Conservation (phyloP, 208 protist genomes). For the Wallacemonas collosoma region DNA sequence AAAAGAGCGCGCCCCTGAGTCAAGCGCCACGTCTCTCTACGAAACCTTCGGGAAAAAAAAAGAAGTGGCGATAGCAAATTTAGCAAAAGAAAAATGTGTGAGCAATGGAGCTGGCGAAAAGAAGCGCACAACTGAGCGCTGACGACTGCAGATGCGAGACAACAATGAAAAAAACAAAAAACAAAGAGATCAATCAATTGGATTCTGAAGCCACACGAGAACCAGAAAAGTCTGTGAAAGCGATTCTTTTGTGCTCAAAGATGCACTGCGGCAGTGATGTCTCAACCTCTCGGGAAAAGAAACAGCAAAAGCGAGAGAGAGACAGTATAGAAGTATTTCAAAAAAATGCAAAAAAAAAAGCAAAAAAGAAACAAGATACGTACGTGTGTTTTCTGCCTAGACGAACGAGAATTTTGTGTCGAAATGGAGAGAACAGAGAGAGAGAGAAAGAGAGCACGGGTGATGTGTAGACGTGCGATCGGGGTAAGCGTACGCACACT, state of each 20-base stretch:
- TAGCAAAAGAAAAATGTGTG: too few species aligned
- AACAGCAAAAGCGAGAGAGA: background rate
- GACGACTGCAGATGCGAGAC: too few species aligned
- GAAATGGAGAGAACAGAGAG: background rate
- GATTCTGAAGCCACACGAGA: background rate
- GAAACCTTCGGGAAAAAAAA: background rate
- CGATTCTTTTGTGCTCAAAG: too few species aligned
- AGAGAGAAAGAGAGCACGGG: background rate
- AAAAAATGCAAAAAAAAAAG: background rate
- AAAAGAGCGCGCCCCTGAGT: too few species aligned
- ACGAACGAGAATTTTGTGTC: background rate
- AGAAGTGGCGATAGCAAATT: background rate
- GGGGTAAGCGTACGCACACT: too few species aligned
- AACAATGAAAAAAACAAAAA: background rate
- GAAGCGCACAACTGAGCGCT: too few species aligned
- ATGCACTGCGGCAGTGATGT: too few species aligned
- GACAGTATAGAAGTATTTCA: too few species aligned
- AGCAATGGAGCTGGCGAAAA: too few species aligned
- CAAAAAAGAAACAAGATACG: slow-evolving; percentile 1
- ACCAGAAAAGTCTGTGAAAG: background rate
- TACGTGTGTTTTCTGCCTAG: too few species aligned
- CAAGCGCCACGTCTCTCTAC: too few species aligned
- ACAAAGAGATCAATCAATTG: slow-evolving; percentile 2
- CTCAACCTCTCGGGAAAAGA: background rate
- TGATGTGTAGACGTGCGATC: too few species aligned